phyloP scores from a whole-genome alignment of 2,329 filamentous ascomycete species.

The Verruconis gallopava region DNA sequence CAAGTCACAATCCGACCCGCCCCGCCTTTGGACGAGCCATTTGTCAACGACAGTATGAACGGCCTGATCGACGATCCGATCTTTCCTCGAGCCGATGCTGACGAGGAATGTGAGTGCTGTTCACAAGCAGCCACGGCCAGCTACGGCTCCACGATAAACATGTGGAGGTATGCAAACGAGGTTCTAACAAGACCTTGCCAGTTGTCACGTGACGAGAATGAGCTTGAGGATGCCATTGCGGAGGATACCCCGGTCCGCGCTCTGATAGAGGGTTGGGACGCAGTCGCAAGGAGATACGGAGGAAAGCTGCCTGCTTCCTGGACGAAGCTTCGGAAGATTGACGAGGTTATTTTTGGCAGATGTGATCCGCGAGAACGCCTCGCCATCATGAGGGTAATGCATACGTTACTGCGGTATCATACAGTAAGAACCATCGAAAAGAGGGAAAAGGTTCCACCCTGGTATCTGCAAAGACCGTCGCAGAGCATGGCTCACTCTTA shows the following conservation, averaged over 20 bases:
- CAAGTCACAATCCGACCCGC: neutral
- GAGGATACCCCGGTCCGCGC: slow-evolving; percentile 8
- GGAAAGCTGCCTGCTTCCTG: slow-evolving; percentile 5
- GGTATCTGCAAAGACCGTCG: slow-evolving; percentile 11
- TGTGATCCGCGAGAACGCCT: slow-evolving; percentile 6
- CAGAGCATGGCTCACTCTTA: slow-evolving; percentile 11
- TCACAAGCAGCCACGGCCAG: neutral
- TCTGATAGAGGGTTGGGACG: slow-evolving; percentile 6
- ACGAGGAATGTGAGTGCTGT: slow-evolving; percentile 1
- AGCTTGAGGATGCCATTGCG: slow-evolving; percentile 6
- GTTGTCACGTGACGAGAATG: slow-evolving; percentile 1
- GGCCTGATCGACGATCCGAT: slow-evolving; percentile 1
- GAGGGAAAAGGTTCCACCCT: slow-evolving; percentile 4
- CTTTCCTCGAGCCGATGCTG: neutral
- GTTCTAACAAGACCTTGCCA: neutral
- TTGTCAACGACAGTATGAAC: slow-evolving; percentile 1
- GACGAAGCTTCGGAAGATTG: slow-evolving; percentile 5
- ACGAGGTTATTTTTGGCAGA: slow-evolving; percentile 6
- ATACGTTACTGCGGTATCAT: slow-evolving; percentile 7
- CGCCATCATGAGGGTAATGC: slow-evolving; percentile 7
- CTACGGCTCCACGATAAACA: slow-evolving; percentile 3
- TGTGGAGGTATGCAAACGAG: slow-evolving; percentile 7
- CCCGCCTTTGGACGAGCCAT: neutral
- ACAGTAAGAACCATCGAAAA: neutral
- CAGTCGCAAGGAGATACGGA: slow-evolving; percentile 2